phyloP scores from a whole-genome alignment of 129 eudicot genomes.

The Dittrichia graveolens region DNA sequence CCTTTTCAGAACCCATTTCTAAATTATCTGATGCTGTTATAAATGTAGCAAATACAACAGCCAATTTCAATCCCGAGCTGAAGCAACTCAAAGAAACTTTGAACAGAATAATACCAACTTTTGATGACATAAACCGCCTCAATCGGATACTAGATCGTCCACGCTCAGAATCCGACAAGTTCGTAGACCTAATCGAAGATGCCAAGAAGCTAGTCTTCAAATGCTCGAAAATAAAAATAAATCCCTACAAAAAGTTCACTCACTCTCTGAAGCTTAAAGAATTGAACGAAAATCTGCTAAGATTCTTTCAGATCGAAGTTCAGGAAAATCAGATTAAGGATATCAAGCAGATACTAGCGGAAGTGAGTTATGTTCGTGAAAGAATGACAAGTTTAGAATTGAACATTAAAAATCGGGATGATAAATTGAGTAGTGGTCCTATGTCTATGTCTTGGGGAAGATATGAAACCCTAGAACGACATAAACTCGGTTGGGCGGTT shows the following conservation, averaged over 20 bases:
- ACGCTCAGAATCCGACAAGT: background rate
- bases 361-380: background rate
- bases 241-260: conserved; percentile 17
- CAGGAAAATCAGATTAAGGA: conserved; percentile 24
- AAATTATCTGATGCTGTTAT: background rate
- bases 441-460: background rate
- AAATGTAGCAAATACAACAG: conserved; percentile 7
- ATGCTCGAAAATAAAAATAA: conserved; percentile 28
- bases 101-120: conserved; percentile 3
- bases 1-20: conserved; percentile 21
- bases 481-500: conserved; percentile 26
- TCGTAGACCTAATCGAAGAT: background rate
- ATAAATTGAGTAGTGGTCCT: background rate
- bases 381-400: background rate
- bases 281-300: background rate
- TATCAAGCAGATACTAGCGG: conserved; percentile 18
- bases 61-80: conserved; percentile 29
- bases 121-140: background rate
- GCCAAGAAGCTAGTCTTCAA: conserved; percentile 26
- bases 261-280: conserved; percentile 25
- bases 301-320: conserved; percentile 33
- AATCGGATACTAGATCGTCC: conserved; percentile 10
- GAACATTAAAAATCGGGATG: background rate
- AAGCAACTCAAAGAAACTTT: background rate
- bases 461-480: background rate